phyloP scores from a whole-genome alignment of 768 basidiomycete species.

The Pulveroboletus sp. region DNA sequence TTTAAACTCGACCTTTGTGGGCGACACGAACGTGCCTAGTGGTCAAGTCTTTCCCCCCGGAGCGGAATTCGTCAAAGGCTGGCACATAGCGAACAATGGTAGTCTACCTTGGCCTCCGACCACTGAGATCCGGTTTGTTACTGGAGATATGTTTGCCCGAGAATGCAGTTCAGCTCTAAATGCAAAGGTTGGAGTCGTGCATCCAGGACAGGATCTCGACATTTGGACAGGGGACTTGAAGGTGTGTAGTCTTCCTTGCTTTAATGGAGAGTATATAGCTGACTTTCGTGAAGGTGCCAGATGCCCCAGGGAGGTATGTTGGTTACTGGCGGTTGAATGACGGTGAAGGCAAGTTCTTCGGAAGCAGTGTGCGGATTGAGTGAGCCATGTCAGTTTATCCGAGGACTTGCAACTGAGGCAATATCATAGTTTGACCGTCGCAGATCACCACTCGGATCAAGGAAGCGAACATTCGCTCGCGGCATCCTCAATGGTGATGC shows the following conservation, averaged over 20 bases:
- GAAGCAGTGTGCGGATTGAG: slow-evolving; percentile 74
- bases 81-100: slow-evolving; percentile 70
- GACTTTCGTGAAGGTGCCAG: slow-evolving; percentile 53
- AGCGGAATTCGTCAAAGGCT: slow-evolving; percentile 81
- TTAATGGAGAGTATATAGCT: background rate
- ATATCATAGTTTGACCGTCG: slow-evolving; percentile 57
- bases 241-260: slow-evolving; percentile 32
- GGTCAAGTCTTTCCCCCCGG: slow-evolving; percentile 79
- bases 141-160: slow-evolving; percentile 56
- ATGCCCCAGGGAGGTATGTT: slow-evolving; percentile 64
- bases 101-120: slow-evolving; percentile 57
- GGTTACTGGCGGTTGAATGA: slow-evolving; percentile 74
- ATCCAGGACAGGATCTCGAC: slow-evolving; percentile 55
- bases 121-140: slow-evolving; percentile 67
- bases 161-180: slow-evolving; percentile 25
- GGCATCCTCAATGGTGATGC: slow-evolving; percentile 67
- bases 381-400: slow-evolving; percentile 34
- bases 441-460: slow-evolving; percentile 40
- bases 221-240: slow-evolving; percentile 74
- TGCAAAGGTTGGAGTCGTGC: slow-evolving; percentile 52
- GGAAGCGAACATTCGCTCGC: slow-evolving; percentile 50
- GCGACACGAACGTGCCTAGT: slow-evolving; percentile 67
- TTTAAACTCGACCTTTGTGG: slow-evolving; percentile 54
- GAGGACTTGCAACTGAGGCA: background rate
- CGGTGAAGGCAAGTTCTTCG: slow-evolving; percentile 56